Evolutionary conservation across 1,284 basidiomycete species (phyloP).

Genomic region (Polyporus tsugae): DNA sequence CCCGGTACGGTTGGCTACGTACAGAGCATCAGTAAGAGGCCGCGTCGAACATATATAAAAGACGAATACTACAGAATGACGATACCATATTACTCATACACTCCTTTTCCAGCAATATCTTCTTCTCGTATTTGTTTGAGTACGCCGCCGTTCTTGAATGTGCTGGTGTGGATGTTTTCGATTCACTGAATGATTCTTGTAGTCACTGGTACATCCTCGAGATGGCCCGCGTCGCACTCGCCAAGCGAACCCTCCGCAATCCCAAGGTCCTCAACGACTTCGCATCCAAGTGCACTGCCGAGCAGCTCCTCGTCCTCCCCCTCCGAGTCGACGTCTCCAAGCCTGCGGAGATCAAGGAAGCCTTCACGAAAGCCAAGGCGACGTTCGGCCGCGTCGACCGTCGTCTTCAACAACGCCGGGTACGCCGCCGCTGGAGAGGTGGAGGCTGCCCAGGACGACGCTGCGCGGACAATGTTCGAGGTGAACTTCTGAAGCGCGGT

Average conservation of each 20-base stretch:
- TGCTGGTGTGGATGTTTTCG: neutral
- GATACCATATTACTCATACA: too few relatives aligned
- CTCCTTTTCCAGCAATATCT: constrained; percentile 10
- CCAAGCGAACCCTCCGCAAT: constrained; percentile 42
- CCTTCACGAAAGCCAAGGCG: constrained; percentile 44
- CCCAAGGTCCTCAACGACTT: constrained; percentile 38
- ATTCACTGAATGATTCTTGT: neutral
- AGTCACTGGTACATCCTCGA: constrained; percentile 45
- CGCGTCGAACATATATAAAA: neutral
- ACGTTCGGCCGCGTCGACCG: constrained; percentile 50
- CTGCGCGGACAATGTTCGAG: constrained; percentile 46
- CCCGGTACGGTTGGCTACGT: too few relatives aligned
- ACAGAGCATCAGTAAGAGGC: neutral
- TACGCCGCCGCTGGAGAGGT: constrained; percentile 31
- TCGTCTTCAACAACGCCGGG: constrained; percentile 55
- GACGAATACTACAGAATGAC: neutral
- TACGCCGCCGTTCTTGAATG: constrained; percentile 11
- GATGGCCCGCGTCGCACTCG: constrained; percentile 37
- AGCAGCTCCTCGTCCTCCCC: constrained; percentile 45
- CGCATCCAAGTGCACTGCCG: constrained; percentile 24
- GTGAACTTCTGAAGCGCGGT: constrained; percentile 49
- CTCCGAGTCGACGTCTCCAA: constrained; percentile 53
- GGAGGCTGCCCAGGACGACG: constrained; percentile 43
- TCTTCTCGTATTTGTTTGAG: constrained; percentile 29
- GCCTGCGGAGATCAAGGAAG: constrained; percentile 38